These are phyloP conservation scores for Penicillium sp. DNA, from an alignment of 2,329 filamentous ascomycete genomes.

Conservation along the genomic window DNA sequence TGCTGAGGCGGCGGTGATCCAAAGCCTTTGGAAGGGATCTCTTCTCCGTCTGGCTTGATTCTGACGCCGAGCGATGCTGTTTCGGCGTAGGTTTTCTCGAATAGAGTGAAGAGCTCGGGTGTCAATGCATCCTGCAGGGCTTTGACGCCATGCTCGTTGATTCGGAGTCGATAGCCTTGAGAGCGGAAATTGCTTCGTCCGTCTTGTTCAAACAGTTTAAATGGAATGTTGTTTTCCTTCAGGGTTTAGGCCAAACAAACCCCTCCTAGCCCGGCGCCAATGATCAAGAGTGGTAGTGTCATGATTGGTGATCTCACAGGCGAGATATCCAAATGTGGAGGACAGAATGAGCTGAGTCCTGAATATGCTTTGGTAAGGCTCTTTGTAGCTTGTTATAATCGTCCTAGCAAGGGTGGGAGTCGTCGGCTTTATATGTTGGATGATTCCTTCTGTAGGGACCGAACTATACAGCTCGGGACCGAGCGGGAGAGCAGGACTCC, in stretches of 20 bases:
- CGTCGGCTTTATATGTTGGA: too few relatives aligned
- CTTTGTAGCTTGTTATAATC: too few relatives aligned
- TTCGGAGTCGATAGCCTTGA: slow-evolving; percentile 41
- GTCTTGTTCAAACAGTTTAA: slow-evolving; percentile 40
- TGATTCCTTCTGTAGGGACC: too few relatives aligned
- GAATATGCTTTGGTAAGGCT: too few relatives aligned
- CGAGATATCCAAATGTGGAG: too few relatives aligned
- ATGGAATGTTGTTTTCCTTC: slow-evolving; percentile 33
- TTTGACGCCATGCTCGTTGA: slow-evolving; percentile 5
- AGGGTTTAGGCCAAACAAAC: slow-evolving; percentile 39
- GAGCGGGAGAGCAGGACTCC: too few relatives aligned
- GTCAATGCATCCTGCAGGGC: slow-evolving; percentile 13
- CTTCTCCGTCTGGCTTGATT: slow-evolving; percentile 12
- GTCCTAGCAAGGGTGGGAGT: too few relatives aligned
- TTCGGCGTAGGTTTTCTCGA: slow-evolving; percentile 21
- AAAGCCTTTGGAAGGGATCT: neutral
- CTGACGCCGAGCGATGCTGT: slow-evolving; percentile 10
- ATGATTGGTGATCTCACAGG: slow-evolving; percentile 5
- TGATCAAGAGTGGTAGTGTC: slow-evolving; percentile 31
- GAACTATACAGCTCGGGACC: too few relatives aligned
- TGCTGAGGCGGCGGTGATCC: neutral
- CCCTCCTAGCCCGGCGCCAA: slow-evolving; percentile 38
- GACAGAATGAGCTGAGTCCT: too few relatives aligned
- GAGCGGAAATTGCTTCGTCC: slow-evolving; percentile 27
- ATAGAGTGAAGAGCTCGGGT: slow-evolving; percentile 18